A percentile compares a stretch with the other conserved stretches of the same genome.
phyloP scores from a whole-genome alignment of 1,284 basidiomycete genomes.

The Abortiporus biennis region DNA sequence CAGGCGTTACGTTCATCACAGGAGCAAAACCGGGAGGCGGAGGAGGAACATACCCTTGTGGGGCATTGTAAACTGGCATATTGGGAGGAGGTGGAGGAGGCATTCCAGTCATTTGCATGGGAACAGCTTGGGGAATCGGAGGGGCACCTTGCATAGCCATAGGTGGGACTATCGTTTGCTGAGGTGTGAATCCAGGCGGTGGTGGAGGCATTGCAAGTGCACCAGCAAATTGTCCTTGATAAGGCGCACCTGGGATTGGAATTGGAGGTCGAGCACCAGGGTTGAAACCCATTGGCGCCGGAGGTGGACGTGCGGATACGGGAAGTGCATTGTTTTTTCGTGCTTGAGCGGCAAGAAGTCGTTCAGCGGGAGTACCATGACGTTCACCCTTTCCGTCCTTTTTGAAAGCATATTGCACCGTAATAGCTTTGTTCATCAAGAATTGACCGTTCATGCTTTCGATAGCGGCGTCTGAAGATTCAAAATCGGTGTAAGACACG shows the following conservation, averaged over 20 bases:
- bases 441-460: constrained; percentile 97
- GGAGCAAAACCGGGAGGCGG: constrained; percentile 54
- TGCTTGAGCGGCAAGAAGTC: constrained; percentile 91
- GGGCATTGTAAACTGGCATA: constrained; percentile 35
- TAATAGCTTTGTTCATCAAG: constrained; percentile 96
- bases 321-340: constrained; percentile 91
- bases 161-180: constrained; percentile 43
- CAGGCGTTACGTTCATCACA: constrained; percentile 22
- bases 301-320: constrained; percentile 58
- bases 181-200: constrained; percentile 63
- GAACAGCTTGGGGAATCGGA: constrained; percentile 36
- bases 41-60: constrained; percentile 45
- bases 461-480: constrained; percentile 92
- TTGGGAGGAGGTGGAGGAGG: constrained; percentile 20
- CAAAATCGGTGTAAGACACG: constrained; percentile 95
- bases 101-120: constrained; percentile 29
- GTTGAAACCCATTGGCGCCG: constrained; percentile 64
- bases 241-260: constrained; percentile 62
- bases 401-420: constrained; percentile 97
- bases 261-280: constrained; percentile 56
- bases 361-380: constrained; percentile 93
- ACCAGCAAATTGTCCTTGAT: constrained; percentile 87
- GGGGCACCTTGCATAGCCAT: too few relatives aligned
- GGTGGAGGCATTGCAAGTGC: constrained; percentile 63
- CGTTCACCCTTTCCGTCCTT: constrained; percentile 98